Evolutionary conservation across 257 asterid genomes (phyloP).

Genomic region (Cordia subcordata): DNA sequence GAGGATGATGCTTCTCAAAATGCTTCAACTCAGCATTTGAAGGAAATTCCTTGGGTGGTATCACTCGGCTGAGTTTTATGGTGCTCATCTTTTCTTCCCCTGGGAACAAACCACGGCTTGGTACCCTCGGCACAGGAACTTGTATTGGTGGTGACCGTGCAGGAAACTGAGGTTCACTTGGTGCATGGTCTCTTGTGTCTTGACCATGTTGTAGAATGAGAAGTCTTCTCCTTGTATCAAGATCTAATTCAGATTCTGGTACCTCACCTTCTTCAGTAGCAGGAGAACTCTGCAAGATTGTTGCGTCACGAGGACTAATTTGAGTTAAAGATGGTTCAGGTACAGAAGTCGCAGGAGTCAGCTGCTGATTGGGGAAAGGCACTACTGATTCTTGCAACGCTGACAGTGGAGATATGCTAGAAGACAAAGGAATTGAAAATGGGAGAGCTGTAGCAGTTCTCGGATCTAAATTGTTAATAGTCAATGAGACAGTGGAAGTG

Average conservation of each 20-base stretch:
- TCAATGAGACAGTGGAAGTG: conserved; percentile 53
- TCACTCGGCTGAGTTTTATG: conserved; percentile 45
- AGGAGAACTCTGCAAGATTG: conserved; percentile 64
- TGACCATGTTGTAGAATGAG: conserved; percentile 96
- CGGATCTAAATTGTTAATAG: conserved; percentile 47
- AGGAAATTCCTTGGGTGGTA: conserved; percentile 55
- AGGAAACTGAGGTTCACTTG: conserved; percentile 68
- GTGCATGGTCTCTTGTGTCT: conserved; percentile 76
- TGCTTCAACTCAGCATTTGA: conserved; percentile 51
- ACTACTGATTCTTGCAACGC: conserved; percentile 45
- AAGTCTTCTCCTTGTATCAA: conserved; percentile 95
- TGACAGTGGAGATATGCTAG: conserved; percentile 49
- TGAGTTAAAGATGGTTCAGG: conserved; percentile 52
- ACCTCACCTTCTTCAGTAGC: conserved; percentile 99
- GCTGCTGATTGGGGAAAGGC: conserved; percentile 57
- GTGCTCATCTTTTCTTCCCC: conserved; percentile 77
- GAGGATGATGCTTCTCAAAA: conserved; percentile 53
- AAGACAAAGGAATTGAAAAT: conserved; percentile 41
- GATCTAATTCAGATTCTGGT: conserved; percentile 97
- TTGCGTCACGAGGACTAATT: conserved; percentile 47
- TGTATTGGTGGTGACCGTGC: conserved; percentile 56
- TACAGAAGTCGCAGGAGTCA: conserved; percentile 51
- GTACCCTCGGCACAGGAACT: conserved; percentile 62
- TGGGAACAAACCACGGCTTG: conserved; percentile 78
- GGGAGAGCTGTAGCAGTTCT: conserved; percentile 53